These are phyloP conservation scores for Fraxinus pennsylvanica DNA, from an alignment of 257 asterid genomes.

Conservation along the genomic window DNA sequence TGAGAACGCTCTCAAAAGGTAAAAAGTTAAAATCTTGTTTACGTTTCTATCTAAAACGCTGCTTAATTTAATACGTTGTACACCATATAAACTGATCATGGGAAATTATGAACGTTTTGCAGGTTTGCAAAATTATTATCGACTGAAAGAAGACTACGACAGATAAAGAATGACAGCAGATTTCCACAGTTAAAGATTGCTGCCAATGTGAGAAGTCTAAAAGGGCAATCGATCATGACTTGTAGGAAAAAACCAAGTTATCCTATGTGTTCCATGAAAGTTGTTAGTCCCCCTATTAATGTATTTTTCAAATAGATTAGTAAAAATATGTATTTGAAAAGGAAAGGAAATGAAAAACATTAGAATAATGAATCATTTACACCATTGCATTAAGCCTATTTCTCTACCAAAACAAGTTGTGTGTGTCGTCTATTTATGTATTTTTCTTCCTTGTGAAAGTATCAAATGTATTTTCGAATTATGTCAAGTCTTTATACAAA, in stretches of 20 bases:
- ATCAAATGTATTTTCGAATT: too few species aligned
- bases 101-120: background rate
- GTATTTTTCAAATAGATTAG: background rate
- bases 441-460: too few species aligned
- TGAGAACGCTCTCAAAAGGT: constrained; percentile 42
- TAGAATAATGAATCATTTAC: too few species aligned
- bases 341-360: too few species aligned
- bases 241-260: background rate
- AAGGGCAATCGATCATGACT: constrained; percentile 16
- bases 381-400: too few species aligned
- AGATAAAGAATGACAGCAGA: constrained; percentile 3
- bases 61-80: too few species aligned
- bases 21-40: background rate
- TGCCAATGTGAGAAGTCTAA: background rate
- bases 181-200: constrained; percentile 13
- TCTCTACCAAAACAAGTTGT: too few species aligned
- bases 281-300: background rate
- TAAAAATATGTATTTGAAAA: background rate
- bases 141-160: constrained; percentile 38
- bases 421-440: too few species aligned
- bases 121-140: constrained; percentile 44
- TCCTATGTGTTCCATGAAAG: constrained; percentile 14
- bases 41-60: too few species aligned
- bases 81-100: background rate
- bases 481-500: too few species aligned